These are phyloP conservation scores for Pleurotus tuoliensis DNA, from an alignment of 768 basidiomycete species.

Conservation along the genomic window DNA sequence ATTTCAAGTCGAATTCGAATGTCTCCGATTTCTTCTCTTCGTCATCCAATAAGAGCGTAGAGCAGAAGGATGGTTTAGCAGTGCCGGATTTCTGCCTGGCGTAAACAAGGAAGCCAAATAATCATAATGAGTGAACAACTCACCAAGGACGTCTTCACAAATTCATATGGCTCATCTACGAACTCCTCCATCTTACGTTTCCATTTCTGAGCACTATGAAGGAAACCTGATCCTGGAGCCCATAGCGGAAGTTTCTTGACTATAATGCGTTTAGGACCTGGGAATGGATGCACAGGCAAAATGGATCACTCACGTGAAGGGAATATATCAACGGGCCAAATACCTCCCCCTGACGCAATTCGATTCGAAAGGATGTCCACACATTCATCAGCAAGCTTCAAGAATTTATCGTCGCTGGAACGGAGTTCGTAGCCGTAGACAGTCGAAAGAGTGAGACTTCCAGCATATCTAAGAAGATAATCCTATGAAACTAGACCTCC, in stretches of 20 bases:
- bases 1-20: constrained; percentile 64
- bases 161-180: constrained; percentile 15
- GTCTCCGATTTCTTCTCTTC: constrained; percentile 27
- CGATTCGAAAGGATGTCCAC: constrained; percentile 21
- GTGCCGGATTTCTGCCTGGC: constrained; percentile 34
- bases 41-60: constrained; percentile 53
- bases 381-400: constrained; percentile 22
- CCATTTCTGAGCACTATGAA: constrained; percentile 33
- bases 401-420: constrained; percentile 23
- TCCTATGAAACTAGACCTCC: constrained; percentile 20
- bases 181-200: constrained; percentile 25
- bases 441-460: constrained; percentile 36
- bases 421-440: constrained; percentile 44
- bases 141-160: constrained; percentile 15
- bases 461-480: constrained; percentile 18
- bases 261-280: not conserved
- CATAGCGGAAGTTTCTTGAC: constrained; percentile 21
- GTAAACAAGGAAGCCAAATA: not conserved
- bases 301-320: constrained; percentile 13
- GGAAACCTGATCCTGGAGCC: constrained; percentile 39
- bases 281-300: not conserved
- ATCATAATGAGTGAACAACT: not conserved
- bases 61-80: constrained; percentile 38
- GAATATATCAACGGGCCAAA: constrained; percentile 32
- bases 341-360: constrained; percentile 25